A percentile compares a stretch with the other conserved stretches of the same genome.
phyloP scores from a whole-genome alignment of 805 yeast genomes.

The Metschnikowia proteae region DNA sequence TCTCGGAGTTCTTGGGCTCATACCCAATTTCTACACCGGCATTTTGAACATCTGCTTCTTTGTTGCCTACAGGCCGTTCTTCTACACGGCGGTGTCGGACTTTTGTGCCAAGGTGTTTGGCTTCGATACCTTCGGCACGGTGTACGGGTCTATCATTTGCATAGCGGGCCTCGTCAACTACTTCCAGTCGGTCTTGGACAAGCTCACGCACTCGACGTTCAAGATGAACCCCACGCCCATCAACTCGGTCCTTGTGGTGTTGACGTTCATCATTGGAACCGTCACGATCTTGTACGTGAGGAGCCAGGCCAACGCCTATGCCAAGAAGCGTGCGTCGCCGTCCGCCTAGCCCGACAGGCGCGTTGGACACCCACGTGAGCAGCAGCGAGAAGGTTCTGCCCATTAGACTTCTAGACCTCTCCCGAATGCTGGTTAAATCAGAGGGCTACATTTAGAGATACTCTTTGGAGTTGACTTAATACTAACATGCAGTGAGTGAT shows the following conservation, averaged over 20 bases:
- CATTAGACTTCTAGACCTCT: too few relatives aligned
- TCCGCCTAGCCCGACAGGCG: not conserved
- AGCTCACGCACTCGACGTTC: constrained; percentile 47
- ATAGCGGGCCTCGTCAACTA: constrained; percentile 50
- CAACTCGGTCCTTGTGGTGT: constrained; percentile 35
- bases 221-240: constrained; percentile 55
- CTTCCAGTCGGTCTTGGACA: constrained; percentile 45
- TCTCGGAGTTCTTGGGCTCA: constrained; percentile 48
- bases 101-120: constrained; percentile 64
- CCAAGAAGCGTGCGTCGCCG: not conserved
- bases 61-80: constrained; percentile 54
- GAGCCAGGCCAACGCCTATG: constrained; percentile 10
- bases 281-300: constrained; percentile 38
- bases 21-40: constrained; percentile 41
- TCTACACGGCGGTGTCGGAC: constrained; percentile 55
- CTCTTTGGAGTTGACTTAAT: too few relatives aligned
- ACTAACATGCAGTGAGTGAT: too few relatives aligned
- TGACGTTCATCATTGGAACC: constrained; percentile 45
- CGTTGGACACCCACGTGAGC: not conserved
- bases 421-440: too few relatives aligned
- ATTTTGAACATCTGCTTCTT: constrained; percentile 44
- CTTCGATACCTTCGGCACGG: constrained; percentile 56
- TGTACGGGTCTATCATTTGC: constrained; percentile 55
- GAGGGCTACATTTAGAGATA: too few relatives aligned
- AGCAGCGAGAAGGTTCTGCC: not conserved